Base-by-base conservation (phyloP, 768 basidiomycete species). In the Imleria badia region DNA sequence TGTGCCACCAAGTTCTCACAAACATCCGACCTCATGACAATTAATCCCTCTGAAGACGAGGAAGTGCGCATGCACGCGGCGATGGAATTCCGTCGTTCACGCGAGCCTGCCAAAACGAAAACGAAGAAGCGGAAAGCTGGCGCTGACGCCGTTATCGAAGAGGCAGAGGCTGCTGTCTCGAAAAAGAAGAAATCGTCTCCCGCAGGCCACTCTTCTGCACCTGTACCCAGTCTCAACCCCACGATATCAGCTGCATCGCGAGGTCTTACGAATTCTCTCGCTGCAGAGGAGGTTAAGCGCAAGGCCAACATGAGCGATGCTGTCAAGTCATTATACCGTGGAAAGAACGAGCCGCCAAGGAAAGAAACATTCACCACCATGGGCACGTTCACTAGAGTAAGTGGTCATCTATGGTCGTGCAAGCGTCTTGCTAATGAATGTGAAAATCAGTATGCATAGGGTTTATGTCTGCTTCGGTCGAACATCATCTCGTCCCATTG, bases 281-380 rank as follows among this genome's bases (percentile, higher is more conserved):
- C 86, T 2, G 78, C 77, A 67, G 91, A 94, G 65, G 94, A 94
- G 71, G 83, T 80, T 20, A 93, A 89, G 75, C 78, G 94, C 59
- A 92, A 85, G 71, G 85, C 85, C 2, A 78, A 73, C 6, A 94
- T 95, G 93, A 94, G 85, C 61, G 87, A 84, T 12, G 91, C 91
- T 15, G 85, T 97, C 34, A 89, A 87, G 74, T 87, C 86, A 34
- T 66, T 97, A 60, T 97, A 95, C 67, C 64, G 60, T 19, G 79
- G 72, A 39, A 69, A 75, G 12, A 82, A 84, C 53, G 80, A 82
- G 20, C 78, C 76, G 15, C 72, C 78, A 47, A 78, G 75, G 66
- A 91, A 93, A 66, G 89, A 89, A 73, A 94, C 91, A 7, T 95
- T 94, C 62, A 92, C 92, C 81, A 95, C 93, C 1, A 89, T 87